Base-by-base conservation (phyloP, 257 asterid genomes). In the Knoxia roxburghii region DNA sequence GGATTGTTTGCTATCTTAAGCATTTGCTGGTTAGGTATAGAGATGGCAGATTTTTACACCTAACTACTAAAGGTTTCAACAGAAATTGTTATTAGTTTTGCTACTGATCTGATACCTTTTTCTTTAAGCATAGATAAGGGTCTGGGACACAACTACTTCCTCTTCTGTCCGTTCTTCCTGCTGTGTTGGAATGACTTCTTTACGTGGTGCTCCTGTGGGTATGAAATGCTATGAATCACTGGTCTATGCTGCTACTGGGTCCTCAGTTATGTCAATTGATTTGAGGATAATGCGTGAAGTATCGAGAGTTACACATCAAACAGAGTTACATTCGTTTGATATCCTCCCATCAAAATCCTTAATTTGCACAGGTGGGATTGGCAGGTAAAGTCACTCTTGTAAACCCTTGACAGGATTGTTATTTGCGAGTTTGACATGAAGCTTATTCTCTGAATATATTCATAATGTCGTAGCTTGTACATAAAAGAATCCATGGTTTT, bases 201-300 rank as follows among this genome's bases (percentile, higher is more conserved):
- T 82, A 57, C 81, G 81, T 57, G 75, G 77, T 15, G 64, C 79
- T 49, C 95, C 95, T 13, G 83, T 86, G 74, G 91, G 82, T 21
- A 78, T 91, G 89, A 91, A 78, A 76, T 82, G 89, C 78, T 85
- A 88, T 21, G 97, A 84, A 56, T 86, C 96, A 0, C 69, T 88
- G 76, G 53, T 91, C 67, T 85, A 91, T 68, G 75, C 82, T 73
- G 96, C 89, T 35, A 80, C 91, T 73, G 88, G 88, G 41, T 81
- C 86, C 58, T 88, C 91, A 21, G 82, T 91, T 23, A 67, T 43
- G 27, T 77, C 87, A 72, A 73, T 87, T 76, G 97, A 91, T 76
- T 75, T 88, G 69, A 77, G 96, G 78, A 86, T 95, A 29, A 86
- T 88, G 97, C 55, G 58, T 23, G 83, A 74, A 71, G 89, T 81